A percentile compares a stretch with the other conserved stretches of the same genome.
Evolutionary conservation across 2,329 filamentous ascomycete species (phyloP).

Genomic region (Metarhizium brunneum): DNA sequence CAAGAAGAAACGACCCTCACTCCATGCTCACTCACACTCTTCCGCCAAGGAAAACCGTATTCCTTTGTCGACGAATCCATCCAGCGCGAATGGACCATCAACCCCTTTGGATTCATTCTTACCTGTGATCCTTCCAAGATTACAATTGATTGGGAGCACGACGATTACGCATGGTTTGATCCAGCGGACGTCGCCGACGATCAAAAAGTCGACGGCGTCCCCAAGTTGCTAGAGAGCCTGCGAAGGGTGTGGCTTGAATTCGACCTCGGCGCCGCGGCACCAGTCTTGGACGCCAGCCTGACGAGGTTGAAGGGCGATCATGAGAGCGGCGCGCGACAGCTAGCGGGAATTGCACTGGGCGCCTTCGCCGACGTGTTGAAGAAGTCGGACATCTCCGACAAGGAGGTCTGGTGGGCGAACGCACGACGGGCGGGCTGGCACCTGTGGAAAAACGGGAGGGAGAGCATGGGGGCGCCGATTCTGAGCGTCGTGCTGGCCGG

Average conservation of each 20-base stretch:
- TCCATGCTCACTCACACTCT: constrained; percentile 33
- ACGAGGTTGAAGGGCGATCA: constrained; percentile 43
- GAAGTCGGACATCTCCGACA: constrained; percentile 17
- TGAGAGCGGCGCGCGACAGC: constrained; percentile 47
- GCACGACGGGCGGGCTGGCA: constrained; percentile 52
- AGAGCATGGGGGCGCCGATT: constrained; percentile 56
- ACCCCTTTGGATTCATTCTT: constrained; percentile 52
- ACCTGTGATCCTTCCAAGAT: constrained; percentile 37
- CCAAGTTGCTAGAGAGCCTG: constrained; percentile 47
- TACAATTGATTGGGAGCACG: constrained; percentile 53
- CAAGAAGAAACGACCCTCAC: constrained; percentile 51
- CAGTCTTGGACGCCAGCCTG: constrained; percentile 36
- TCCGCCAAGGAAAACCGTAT: constrained; percentile 50
- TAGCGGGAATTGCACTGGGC: constrained; percentile 44
- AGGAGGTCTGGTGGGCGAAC: constrained; percentile 43
- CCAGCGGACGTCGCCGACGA: constrained; percentile 38
- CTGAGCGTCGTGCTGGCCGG: constrained; percentile 37
- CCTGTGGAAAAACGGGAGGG: constrained; percentile 55
- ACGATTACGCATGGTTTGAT: constrained; percentile 47
- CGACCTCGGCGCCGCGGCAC: constrained; percentile 38
- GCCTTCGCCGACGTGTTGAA: constrained; percentile 37
- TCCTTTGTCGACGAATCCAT: constrained; percentile 43
- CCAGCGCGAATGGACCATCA: constrained; percentile 50
- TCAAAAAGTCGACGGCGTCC: constrained; percentile 35
- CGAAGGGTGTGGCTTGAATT: constrained; percentile 50